Evolutionary conservation across 148 eudicot genomes (phyloP), one percentile per base, ranked within the genome.

Genomic region (Rhododendron ferrugineum): DNA sequence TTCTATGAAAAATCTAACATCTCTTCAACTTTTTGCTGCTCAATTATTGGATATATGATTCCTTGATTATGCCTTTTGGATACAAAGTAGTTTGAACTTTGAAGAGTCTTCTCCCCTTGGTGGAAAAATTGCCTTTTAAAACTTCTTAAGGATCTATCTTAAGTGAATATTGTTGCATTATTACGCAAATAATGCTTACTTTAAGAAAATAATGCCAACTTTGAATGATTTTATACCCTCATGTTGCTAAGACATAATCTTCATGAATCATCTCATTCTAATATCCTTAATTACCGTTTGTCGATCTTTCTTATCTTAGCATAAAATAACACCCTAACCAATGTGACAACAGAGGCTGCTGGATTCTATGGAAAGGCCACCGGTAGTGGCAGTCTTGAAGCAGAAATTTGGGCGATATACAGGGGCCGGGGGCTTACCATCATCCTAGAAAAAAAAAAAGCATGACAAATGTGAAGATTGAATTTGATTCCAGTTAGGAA

Each of bases 11-110:
- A 46, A 52, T 47, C 85, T 74, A 3, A 70, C 44, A 52, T 23
- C 80, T 23, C 80, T 74, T 20, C 23, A 28, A 46, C 14, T 1
- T 30, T 47, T 84, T 50, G 64, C 44, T 23, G 36, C 52, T 77
- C 54, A 77, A 50, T 50, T 49, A 40, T 54, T 56, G 34, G 70
- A 84, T 78, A 11, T 62, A 11, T 62, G 76, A 85, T 78, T 58
- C 86, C 82, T 40, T 18, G 28, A 77, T 75, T 76, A 18, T 74
- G 72, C 36, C 13, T 6, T 56, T 52, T 52, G 40, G 22, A n/a
- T n/a, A 23, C 52, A 46, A 46, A 46, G 49, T 9, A 46, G 49
- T 46, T 46, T 8, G 50, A 8, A 74, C 0, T 8, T 37, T 7
- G 36, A 37, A 16, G 44, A 75, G 46, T 13, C 60, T 26, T 22